Evolutionary conservation across 257 asterid species (phyloP).

Genomic region (Phtheirospermum japonicum): DNA sequence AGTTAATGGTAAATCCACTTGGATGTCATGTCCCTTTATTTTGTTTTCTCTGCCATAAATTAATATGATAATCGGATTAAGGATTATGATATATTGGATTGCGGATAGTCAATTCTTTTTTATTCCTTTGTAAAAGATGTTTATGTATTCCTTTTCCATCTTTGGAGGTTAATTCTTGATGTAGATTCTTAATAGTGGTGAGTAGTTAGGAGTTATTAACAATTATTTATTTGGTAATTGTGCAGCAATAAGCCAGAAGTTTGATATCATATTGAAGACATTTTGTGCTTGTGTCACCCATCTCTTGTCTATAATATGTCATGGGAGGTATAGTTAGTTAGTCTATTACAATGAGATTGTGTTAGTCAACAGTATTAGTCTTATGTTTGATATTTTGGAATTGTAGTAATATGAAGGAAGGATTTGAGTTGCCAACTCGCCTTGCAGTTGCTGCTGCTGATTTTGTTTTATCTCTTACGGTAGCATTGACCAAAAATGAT

Average conservation of each 20-base stretch:
- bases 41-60: too few relatives aligned
- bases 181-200: conserved; percentile 19
- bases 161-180: too few relatives aligned
- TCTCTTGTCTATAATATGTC: conserved; percentile 51
- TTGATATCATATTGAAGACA: conserved; percentile 50
- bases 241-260: conserved; percentile 63
- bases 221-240: conserved; percentile 23
- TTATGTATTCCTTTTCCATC: too few relatives aligned
- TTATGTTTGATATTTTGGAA: conserved; percentile 29
- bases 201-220: conserved; percentile 22
- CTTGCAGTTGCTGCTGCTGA: conserved; percentile 92
- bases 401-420: conserved; percentile 71
- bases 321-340: conserved; percentile 49
- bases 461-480: conserved; percentile 64
- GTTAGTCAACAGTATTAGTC: too few relatives aligned
- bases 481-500: conserved; percentile 57
- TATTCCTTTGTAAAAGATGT: too few relatives aligned
- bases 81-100: too few relatives aligned
- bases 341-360: too few relatives aligned
- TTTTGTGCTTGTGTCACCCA: conserved; percentile 50
- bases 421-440: conserved; percentile 91
- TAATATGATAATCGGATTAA: too few relatives aligned
- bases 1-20: conserved; percentile 50
- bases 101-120: neutral
- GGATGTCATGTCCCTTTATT: too few relatives aligned